Conservation (phyloP, 345 rosid genomes). For the Euphorbia peplus region DNA sequence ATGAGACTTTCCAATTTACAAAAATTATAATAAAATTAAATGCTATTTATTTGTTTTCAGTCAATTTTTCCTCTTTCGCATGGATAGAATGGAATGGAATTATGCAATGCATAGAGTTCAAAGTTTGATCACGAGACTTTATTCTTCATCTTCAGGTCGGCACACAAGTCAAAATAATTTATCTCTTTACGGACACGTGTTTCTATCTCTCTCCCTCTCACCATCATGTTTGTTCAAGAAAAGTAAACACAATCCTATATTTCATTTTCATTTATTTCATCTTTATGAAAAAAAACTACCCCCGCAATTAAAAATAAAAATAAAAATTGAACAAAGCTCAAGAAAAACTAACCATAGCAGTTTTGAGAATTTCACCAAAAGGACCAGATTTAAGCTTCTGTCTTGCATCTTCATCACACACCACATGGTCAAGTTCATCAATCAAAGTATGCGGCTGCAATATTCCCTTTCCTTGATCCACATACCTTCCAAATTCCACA, state of each 20-base stretch:
- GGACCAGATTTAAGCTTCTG: conserved; percentile 56
- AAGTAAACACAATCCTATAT: not conserved
- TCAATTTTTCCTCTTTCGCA: not conserved
- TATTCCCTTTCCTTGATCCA: conserved; percentile 88
- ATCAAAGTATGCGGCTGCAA: conserved; percentile 83
- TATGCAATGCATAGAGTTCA: too few relatives aligned
- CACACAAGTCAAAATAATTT: not conserved
- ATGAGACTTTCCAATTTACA: not conserved
- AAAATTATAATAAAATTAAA: not conserved
- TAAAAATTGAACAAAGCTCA: not conserved
- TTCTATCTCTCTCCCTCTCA: not conserved
- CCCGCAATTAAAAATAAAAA: not conserved
- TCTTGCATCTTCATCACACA: conserved; percentile 51
- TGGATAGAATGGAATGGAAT: not conserved
- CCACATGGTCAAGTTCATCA: conserved; percentile 67
- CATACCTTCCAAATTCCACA: conserved; percentile 54
- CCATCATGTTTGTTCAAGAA: not conserved
- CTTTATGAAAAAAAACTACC: not conserved
- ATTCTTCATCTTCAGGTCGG: not conserved
- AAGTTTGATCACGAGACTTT: not conserved
- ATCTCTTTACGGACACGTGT: not conserved
- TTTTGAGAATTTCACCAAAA: conserved; percentile 66
- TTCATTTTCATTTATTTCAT: not conserved
- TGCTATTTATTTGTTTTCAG: not conserved
- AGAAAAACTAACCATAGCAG: conserved; percentile 57